Conservation (phyloP, 1,284 basidiomycete genomes). For the Singerocomus inundabilis region DNA sequence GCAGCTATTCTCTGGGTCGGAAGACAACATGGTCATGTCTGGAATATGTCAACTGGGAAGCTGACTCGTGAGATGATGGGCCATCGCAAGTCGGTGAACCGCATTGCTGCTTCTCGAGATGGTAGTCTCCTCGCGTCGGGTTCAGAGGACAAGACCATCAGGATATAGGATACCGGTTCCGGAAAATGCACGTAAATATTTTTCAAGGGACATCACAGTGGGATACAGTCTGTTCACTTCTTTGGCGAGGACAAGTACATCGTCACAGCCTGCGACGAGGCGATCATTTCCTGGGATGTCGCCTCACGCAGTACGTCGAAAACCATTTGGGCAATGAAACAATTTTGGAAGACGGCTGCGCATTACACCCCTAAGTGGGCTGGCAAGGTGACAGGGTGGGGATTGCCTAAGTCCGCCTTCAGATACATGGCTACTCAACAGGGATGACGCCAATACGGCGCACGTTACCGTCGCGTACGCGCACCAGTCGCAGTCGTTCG, state of each 20-base stretch:
- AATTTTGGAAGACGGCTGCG: neutral
- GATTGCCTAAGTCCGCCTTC: neutral
- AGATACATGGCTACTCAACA: neutral
- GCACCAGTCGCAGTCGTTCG: slow-evolving; percentile 4
- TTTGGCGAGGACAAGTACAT: slow-evolving; percentile 16
- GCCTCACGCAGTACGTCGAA: slow-evolving; percentile 3
- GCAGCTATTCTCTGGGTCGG: slow-evolving; percentile 18
- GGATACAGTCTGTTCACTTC: slow-evolving; percentile 18
- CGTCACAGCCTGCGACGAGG: slow-evolving; percentile 8
- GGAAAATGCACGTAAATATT: slow-evolving; percentile 19
- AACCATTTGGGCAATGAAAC: slow-evolving; percentile 8
- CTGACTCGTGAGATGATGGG: slow-evolving; percentile 18
- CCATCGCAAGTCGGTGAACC: slow-evolving; percentile 19
- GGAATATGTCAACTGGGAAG: slow-evolving; percentile 21
- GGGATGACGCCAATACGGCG: neutral
- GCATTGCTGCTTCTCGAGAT: slow-evolving; percentile 18
- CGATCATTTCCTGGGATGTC: slow-evolving; percentile 15
- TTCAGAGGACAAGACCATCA: slow-evolving; percentile 26
- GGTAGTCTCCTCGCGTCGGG: slow-evolving; percentile 14
- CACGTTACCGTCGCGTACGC: slow-evolving; percentile 1
- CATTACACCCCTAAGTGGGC: slow-evolving; percentile 5
- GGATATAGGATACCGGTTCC: slow-evolving; percentile 17
- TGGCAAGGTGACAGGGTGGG: slow-evolving; percentile 13
- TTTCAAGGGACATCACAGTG: slow-evolving; percentile 15
- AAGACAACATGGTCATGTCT: slow-evolving; percentile 24